Base-by-base conservation (phyloP, 2,329 filamentous ascomycete genomes). In the Botrytis elliptica region DNA sequence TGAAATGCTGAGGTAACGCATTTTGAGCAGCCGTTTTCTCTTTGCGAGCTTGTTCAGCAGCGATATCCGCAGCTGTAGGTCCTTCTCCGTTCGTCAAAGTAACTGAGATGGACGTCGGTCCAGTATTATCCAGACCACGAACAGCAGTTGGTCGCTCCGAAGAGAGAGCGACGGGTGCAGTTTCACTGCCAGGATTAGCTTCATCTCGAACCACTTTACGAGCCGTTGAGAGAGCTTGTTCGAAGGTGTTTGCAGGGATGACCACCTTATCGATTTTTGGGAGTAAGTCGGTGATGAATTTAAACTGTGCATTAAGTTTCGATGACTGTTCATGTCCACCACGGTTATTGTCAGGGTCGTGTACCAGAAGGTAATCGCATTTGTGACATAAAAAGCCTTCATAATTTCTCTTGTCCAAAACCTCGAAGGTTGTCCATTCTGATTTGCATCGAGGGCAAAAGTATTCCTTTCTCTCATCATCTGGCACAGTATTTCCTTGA, bases 381-480 rank as follows among this genome's bases (percentile, higher is more conserved):
- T 91, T 89, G 80, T 95, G 91, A 83, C 96, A 99, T 65, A 92
- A 84, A 81, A 98, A 98, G 0, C 94, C 93, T 65, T 85, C 84
- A 3, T 84, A 83, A 1, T 87, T 86, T 69, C 90, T 86, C 74
- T 88, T 90, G 83, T 97, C 94, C 70, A 98, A 84, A 1, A 97
- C 95, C 77, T 98, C 95, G 83, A 98, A 90, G 76, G 92, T 89
- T 4, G 95, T 97, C 88, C 93, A 99, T 81, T 97, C 92, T 1
- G 92, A 88, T 77, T 91, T 90, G 84, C 96, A 99, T 73, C 90
- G 88, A 46, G 88, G 85, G 83, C 96, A 99, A 74, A 92, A 91
- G 79, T 95, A 97, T 81, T 98, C 96, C 82, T 98, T 98, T 82
- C 94, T 92, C 83, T 98, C 95, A 73, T 89, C 89, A 16, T 91